Evolutionary conservation across 441 rosid genomes (phyloP).

Genomic region (Eutrema salsugineum): DNA sequence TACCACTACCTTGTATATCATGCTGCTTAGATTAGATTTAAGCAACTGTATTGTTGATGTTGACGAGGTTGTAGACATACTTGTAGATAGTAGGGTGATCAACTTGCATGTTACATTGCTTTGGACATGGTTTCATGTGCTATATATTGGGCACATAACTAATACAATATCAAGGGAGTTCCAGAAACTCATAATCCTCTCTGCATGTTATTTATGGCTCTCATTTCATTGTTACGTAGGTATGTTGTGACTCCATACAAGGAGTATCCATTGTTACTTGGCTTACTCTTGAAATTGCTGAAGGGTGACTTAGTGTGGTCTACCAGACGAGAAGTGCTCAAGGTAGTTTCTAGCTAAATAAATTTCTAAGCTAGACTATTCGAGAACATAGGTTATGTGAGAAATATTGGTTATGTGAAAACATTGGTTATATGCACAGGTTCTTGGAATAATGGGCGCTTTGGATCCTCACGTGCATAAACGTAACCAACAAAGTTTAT

Average conservation of each 20-base stretch:
- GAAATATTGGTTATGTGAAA: constrained; percentile 24
- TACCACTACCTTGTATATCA: background rate
- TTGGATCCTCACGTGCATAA: constrained; percentile 97
- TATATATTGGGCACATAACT: constrained; percentile 5
- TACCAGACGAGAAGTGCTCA: constrained; percentile 97
- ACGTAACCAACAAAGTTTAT: constrained; percentile 76
- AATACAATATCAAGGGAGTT: constrained; percentile 17
- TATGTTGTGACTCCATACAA: constrained; percentile 97
- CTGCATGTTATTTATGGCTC: constrained; percentile 5
- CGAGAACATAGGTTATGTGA: constrained; percentile 22
- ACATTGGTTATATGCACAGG: constrained; percentile 46
- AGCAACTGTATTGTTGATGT: constrained; percentile 10
- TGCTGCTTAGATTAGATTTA: constrained; percentile 15
- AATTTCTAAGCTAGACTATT: background rate
- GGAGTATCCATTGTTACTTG: constrained; percentile 90
- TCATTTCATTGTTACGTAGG: constrained; percentile 40
- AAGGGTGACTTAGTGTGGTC: constrained; percentile 99
- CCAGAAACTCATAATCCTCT: background rate
- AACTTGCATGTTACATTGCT: constrained; percentile 18
- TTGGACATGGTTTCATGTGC: constrained; percentile 12
- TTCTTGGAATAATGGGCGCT: constrained; percentile 99
- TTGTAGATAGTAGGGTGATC: constrained; percentile 13
- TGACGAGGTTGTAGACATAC: background rate
- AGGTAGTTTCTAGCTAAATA: constrained; percentile 52
- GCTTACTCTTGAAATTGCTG: constrained; percentile 92